Base-by-base conservation (phyloP, 257 asterid genomes). In the Ajuga chamaepitys region DNA sequence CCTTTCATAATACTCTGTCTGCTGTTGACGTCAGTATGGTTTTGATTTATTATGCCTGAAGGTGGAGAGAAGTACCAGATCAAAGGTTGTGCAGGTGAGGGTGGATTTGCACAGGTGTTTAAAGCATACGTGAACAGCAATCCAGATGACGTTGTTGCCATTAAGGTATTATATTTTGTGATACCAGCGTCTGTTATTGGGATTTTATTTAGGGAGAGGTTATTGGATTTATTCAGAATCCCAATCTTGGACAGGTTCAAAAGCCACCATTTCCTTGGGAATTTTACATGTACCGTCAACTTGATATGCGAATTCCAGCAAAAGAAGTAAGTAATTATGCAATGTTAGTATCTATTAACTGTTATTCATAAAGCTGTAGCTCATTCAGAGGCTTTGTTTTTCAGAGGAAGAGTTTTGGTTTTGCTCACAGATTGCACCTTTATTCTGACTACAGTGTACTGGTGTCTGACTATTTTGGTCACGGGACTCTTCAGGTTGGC, bases 181-280 rank as follows among this genome's bases (percentile, higher is more conserved):
- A 16, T 59, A 41, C 12, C 42, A 13, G 46, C 46, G 21, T 51
- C 58, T 48, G 34, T 26, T 0, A 28, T 59, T 66, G 62, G 40
- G 68, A 26, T 74, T 50, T 26, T 7, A 51, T 74, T 59, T 70
- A 48, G 42, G 42, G 53, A 18, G 62, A 63, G 67, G 56, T 59
- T 55, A 35, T 62, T 54, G 42, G 24, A 46, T 24, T 45, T 58
- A 61, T 62, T 67, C 22, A 60, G 54, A 61, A 65, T 25, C 41
- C 55, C 35, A 26, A 34, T 55, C 64, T 66, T 5, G 66, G 25
- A 67, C 85, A 94, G 99, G 78, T 94, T 64, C 97, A 94, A 80
- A 94, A 88, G 79, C 99, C 99, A n/a, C 92, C 99, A 40, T 94
- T 94, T 75, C 99, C 99, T 30, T 94, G 97, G 99, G 99, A 94